Base-by-base conservation (phyloP, 1,284 basidiomycete species). In the Ceratobasidium sp. region DNA sequence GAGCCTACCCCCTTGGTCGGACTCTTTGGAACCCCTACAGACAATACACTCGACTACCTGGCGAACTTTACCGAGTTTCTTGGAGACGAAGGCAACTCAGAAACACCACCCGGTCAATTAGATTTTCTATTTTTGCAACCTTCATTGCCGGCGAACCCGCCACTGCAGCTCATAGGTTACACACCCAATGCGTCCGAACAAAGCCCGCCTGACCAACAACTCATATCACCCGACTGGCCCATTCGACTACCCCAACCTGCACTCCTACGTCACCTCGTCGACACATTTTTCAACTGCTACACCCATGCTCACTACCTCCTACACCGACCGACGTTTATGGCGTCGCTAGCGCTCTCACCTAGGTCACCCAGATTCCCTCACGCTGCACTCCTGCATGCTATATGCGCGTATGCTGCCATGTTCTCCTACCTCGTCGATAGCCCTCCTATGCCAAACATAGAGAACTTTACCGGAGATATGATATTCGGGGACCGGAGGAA, bases 151-250 rank as follows among this genome's bases (percentile, higher is more conserved):
- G 1, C 29, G 15, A 67, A 44, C 24, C 51, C 33, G 36, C 33
- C 50, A 24, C 50, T 22, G 31, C 33, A 41, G 50, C 31, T 33
- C n/a, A 24, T 48, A 29, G 47, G 45, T 17, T 19, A 50, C 15
- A 24, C 50, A 22, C 27, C 36, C 17, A 57, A 57, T 57, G 29
- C 29, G n/a, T 24, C 54, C 22, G 22, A 57, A 57, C 54, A 57
- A 17, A 9, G 41, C 33, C 24, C 36, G 19, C 22, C 51, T 17
- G 51, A 45, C 22, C 29, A 56, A 45, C 71, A 86, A 75, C 75
- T 89, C n/a, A 80, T 88, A 53, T 89, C 87, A 85, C 83, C 87
- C 0, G 86, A 86, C 71, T 93, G 91, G 90, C 90, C 92, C 0
- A 82, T 82, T 27, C 84, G n/a, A 29, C 54, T 77, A 6, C 76